Percentiles rank a stretch among this genome's conserved stretches.
Evolutionary conservation across 768 basidiomycete species (phyloP).

Genomic region (Leccinum truebloodii): DNA sequence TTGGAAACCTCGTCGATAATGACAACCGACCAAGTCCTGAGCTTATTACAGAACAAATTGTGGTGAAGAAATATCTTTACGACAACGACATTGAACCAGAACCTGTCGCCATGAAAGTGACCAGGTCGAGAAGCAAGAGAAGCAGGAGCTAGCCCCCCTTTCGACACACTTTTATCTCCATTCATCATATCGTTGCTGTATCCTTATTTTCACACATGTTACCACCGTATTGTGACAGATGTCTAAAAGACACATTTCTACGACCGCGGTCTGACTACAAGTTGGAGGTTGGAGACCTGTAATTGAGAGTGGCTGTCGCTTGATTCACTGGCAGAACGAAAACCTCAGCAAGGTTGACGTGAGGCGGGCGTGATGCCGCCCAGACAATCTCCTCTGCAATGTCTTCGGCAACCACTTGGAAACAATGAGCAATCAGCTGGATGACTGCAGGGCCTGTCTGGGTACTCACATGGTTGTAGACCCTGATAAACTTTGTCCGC

Average conservation of each 20-base stretch:
- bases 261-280: not conserved
- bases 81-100: conserved; percentile 60
- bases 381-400: conserved; percentile 99
- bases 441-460: not conserved
- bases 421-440: conserved; percentile 6
- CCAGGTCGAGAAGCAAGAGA: conserved; percentile 59
- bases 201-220: conserved; percentile 31
- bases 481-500: conserved; percentile 94
- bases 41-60: conserved; percentile 62
- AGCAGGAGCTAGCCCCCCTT: conserved; percentile 32
- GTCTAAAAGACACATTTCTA: conserved; percentile 3
- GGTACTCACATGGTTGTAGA: conserved; percentile 71
- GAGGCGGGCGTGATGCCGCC: conserved; percentile 88
- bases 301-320: conserved; percentile 64
- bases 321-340: conserved; percentile 80
- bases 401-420: conserved; percentile 74
- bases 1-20: conserved; percentile 69
- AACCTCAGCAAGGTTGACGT: conserved; percentile 88
- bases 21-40: conserved; percentile 53
- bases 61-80: conserved; percentile 79
- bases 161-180: conserved; percentile 16
- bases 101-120: conserved; percentile 44
- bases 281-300: conserved; percentile 40
- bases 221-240: conserved; percentile 3
- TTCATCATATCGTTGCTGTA: conserved; percentile 31